Conservation (phyloP, 768 basidiomycete genomes). For the Phaffia tasmanica region DNA sequence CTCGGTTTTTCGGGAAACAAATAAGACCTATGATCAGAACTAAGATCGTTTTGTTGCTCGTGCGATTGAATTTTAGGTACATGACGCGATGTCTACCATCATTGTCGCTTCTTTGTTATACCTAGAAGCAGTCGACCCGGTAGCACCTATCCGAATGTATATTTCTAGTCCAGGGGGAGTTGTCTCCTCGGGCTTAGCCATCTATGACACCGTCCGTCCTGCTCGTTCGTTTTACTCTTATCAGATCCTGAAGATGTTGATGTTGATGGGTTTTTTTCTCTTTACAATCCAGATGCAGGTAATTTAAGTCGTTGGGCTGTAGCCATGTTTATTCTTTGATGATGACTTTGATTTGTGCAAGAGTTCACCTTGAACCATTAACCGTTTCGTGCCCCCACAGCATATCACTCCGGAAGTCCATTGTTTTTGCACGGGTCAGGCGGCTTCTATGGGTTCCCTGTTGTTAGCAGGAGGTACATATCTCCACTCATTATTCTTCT, state of each 20-base stretch:
- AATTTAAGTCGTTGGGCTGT: background rate
- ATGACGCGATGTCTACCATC: constrained; percentile 76
- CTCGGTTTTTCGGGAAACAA: background rate
- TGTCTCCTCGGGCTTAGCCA: constrained; percentile 89
- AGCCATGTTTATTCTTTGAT: no score
- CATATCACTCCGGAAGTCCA: no score
- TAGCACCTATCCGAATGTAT: constrained; percentile 89
- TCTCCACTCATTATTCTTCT: no score
- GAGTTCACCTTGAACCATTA: no score
- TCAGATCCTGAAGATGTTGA: background rate
- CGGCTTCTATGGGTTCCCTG: constrained; percentile 91
- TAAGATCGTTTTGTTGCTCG: background rate
- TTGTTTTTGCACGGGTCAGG: constrained; percentile 42
- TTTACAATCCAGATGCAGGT: background rate
- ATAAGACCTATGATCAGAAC: background rate
- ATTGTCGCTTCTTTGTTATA: constrained; percentile 87
- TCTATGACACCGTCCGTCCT: constrained; percentile 80
- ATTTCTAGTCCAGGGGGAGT: constrained; percentile 95
- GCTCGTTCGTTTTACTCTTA: background rate
- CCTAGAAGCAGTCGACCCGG: constrained; percentile 87
- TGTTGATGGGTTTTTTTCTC: no score
- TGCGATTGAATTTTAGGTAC: constrained; percentile 48
- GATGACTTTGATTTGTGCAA: no score
- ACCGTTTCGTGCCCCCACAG: no score
- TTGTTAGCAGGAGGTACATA: constrained; percentile 64